Base-by-base conservation (phyloP, 2,329 filamentous ascomycete species). In the Didymella pinodella region DNA sequence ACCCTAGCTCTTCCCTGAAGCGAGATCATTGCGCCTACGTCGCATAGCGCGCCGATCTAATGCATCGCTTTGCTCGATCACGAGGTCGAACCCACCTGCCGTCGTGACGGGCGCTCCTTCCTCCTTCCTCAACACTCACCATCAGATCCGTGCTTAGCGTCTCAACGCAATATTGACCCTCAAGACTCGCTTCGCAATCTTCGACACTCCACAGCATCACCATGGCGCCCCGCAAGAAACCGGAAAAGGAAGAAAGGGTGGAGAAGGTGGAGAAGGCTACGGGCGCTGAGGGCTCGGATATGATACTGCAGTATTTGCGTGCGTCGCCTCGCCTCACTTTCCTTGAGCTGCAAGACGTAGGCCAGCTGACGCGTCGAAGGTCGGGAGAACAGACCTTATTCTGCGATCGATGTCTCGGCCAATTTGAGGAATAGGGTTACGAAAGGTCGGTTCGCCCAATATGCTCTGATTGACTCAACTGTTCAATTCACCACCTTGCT, bases 371-470 rank as follows among this genome's bases (percentile, higher is more conserved):
- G 3, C 16, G 7, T 1, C 5, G 2, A 55, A 84, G 82, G 75
- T 36, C 78, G 80, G 65, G 81, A 84, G 57, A 84, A 84, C 73
- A 82, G 83, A 61, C 83, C 83, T 3, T 85, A 85, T 67, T 85
- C 83, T 12, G 83, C 83, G 3, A 84, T 81, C 45, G 86, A 89
- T 47, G 78, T 88, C 41, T 86, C 84, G 54, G 79, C 82, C 12
- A 88, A 89, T 72, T 77, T 89, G 40, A 85, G 86, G 68, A 86
- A 87, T 65, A 84, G 82, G 61, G 83, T 86, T 57, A 83, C 83
- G 14, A 88, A 88, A 77, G 71, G 82, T 84, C 8, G 11, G 36
- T 40, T 18, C 28, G 31, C 22, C 22, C 2, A 22, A 22, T 2
- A 22, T 22, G 22, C 22, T 22, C 22, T 22, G 22, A 22, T 22